Percentiles rank a stretch among this genome's conserved stretches.
phyloP scores from a whole-genome alignment of 345 rosid species.

The Gossypium thurberi region DNA sequence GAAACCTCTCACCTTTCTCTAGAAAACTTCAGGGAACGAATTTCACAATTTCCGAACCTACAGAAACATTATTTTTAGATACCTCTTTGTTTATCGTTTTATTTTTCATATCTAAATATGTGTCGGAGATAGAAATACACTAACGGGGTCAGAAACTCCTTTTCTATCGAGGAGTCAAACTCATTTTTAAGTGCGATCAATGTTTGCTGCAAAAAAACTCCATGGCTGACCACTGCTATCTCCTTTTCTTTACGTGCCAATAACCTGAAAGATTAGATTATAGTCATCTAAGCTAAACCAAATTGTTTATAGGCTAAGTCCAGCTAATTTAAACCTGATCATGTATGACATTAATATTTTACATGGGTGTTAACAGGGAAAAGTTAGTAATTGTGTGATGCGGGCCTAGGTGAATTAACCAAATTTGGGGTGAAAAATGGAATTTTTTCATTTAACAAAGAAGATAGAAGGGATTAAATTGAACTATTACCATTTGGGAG shows the following conservation, averaged over 20 bases:
- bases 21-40: conserved; percentile 37
- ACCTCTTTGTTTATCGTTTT: neutral
- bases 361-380: too few species aligned
- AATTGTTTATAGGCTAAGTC: too few species aligned
- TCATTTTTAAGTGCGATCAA: conserved; percentile 23
- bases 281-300: too few species aligned
- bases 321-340: too few species aligned
- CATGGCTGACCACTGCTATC: conserved; percentile 71
- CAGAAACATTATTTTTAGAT: neutral
- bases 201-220: conserved; percentile 54
- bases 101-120: too few species aligned
- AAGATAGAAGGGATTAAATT: too few species aligned
- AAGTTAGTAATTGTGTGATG: too few species aligned
- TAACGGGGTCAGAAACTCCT: conserved; percentile 28
- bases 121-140: neutral
- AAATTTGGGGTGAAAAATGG: too few species aligned
- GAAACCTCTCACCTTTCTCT: conserved; percentile 27
- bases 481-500: too few species aligned
- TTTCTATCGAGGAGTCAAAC: conserved; percentile 4
- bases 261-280: conserved; percentile 32
- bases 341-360: too few species aligned
- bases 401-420: too few species aligned
- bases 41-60: conserved; percentile 55
- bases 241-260: conserved; percentile 67
- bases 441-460: too few species aligned